Conservation (phyloP, 2,329 filamentous ascomycete species). For the Plenodomus biglobosus region DNA sequence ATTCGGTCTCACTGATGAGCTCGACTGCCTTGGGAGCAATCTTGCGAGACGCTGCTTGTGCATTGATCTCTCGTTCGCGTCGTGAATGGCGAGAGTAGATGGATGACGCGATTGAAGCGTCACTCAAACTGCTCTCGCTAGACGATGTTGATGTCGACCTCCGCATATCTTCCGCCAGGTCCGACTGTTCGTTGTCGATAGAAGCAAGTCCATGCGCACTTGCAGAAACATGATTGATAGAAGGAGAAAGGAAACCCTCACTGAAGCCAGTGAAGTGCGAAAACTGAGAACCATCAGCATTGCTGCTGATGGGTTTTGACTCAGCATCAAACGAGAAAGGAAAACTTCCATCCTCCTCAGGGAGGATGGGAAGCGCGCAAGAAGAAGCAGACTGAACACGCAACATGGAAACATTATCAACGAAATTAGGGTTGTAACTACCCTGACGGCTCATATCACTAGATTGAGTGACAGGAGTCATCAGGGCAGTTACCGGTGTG, state of each 20-base stretch:
- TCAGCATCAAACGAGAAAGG: conserved; percentile 39
- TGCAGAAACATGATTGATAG: conserved; percentile 29
- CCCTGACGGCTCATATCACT: conserved; percentile 51
- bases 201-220: conserved; percentile 40
- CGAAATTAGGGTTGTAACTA: conserved; percentile 48
- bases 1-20: conserved; percentile 30
- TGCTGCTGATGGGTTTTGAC: conserved; percentile 37
- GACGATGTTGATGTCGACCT: conserved; percentile 49
- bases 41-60: conserved; percentile 51
- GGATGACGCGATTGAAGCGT: conserved; percentile 48
- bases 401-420: conserved; percentile 48
- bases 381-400: conserved; percentile 48
- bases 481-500: conserved; percentile 41
- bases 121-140: conserved; percentile 46
- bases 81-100: conserved; percentile 51
- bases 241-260: conserved; percentile 40
- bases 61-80: conserved; percentile 53
- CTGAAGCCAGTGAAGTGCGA: conserved; percentile 41
- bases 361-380: conserved; percentile 39
- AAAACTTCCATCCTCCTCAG: conserved; percentile 42
- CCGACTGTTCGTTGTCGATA: conserved; percentile 31
- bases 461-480: conserved; percentile 43
- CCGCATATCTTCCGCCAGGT: conserved; percentile 53
- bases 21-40: conserved; percentile 51
- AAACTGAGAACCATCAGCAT: conserved; percentile 37